Evolutionary conservation across 148 eudicot species (phyloP), one percentile per base, ranked within the genome.

Genomic region (Linanthus parryae): DNA sequence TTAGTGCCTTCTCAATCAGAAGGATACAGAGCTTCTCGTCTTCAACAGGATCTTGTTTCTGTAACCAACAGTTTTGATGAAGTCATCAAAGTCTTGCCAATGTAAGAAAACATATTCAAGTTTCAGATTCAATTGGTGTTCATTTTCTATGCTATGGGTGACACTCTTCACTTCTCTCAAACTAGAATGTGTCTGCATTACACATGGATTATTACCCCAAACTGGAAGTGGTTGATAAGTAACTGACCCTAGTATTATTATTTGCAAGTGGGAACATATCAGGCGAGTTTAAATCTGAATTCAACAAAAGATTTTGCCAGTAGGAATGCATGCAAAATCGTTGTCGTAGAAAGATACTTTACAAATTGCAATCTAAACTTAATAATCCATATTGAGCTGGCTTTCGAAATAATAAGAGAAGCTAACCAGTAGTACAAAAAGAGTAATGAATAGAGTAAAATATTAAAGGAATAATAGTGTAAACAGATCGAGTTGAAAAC

Each of bases 1-100:
- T 75, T 68, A 88, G 64, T 41, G 96, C 96, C 79, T 84, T 88
- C 80, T 92, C 99, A 27, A 92, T 68, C 63, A 75, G 66, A 72
- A 73, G 84, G 31, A 82, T 91, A 58, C 91, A 84, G 8, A 92
- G 65, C 73, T 74, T 87, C 84, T 92, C 81, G 58, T 92, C 76
- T 53, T 84, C 91, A 42, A 47, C 29, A 25, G 74, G 67, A 21
- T 71, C 73, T 30, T 64, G 69, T 79, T 75, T 65, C 95, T 82
- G 80, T 39, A 3, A 28, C 45, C 50, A 37, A 35, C 8, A 49
- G 61, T 27, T 39, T 14, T 38, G 15, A 19, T 10, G 36, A n/a
- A 41, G 66, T 48, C 35, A 38, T 58, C 16, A 31, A 53, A 34
- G 28, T 19, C 43, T 36, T 17, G 37, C 12, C 43, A 31, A 58